Conservation (phyloP, 2,329 filamentous ascomycete genomes). For the Cadophora sp. region DNA sequence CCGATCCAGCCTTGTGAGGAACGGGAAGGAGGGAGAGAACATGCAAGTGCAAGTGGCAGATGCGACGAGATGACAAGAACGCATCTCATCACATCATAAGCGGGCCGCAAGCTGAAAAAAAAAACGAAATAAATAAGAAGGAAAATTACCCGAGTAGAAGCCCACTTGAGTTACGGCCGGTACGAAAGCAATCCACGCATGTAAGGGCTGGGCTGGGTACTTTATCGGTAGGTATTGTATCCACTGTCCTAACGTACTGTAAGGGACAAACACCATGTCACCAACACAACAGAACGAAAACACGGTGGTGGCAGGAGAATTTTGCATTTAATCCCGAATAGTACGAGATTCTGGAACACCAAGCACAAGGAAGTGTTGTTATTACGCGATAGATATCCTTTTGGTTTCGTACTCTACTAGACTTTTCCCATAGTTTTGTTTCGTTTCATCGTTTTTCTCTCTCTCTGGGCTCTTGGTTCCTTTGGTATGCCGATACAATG, state of each 20-base stretch:
- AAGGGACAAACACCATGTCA: too few species aligned
- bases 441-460: not conserved
- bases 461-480: not conserved
- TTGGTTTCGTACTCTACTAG: not conserved
- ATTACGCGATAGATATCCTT: constrained; percentile 4
- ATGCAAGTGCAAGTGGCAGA: constrained; percentile 4
- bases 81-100: not conserved
- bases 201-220: too few species aligned
- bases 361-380: not conserved
- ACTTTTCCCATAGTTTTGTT: not conserved
- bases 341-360: not conserved
- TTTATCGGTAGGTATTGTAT: not conserved
- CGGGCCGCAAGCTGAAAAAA: not conserved
- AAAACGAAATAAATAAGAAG: not conserved
- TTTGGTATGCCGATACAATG: constrained; percentile 11
- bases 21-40: constrained; percentile 15
- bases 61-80: constrained; percentile 10
- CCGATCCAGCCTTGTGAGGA: constrained; percentile 12
- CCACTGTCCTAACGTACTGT: constrained; percentile 1
- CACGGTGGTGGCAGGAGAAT: not conserved
- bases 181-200: too few species aligned
- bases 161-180: not conserved
- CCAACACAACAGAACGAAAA: too few species aligned
- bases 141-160: not conserved
- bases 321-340: not conserved